Conservation (phyloP, 441 rosid species). For the Dalechampia spathulata region DNA sequence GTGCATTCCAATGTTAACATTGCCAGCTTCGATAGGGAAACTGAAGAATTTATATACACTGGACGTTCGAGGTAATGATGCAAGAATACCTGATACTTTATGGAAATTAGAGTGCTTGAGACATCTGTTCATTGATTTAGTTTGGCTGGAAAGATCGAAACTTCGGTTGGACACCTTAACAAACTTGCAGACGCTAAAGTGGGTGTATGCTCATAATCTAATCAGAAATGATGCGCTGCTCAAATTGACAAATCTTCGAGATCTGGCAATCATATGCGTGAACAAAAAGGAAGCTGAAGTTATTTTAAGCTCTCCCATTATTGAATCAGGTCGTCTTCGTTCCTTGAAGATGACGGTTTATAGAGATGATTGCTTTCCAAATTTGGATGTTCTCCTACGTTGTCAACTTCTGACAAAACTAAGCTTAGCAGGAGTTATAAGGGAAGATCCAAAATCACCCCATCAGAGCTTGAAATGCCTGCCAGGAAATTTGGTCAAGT, state of each 20-base stretch:
- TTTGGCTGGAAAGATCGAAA: not conserved
- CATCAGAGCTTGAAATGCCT: not conserved
- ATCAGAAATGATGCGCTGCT: no score
- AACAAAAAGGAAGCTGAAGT: not conserved
- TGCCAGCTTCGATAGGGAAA: not conserved
- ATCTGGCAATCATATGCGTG: not conserved
- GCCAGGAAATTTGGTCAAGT: not conserved
- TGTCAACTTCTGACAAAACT: conserved; percentile 3
- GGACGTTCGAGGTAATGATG: no score
- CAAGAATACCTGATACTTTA: not conserved
- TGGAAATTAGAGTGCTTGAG: conserved; percentile 8
- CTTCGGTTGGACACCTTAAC: not conserved
- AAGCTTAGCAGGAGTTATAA: not conserved
- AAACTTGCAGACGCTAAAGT: conserved; percentile 1
- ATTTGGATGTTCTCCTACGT: not conserved
- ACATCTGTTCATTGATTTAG: conserved; percentile 1
- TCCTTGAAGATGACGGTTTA: not conserved
- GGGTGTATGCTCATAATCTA: not conserved
- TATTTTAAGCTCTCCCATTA: not conserved
- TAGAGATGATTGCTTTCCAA: not conserved
- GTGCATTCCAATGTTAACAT: no score
- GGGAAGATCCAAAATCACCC: no score
- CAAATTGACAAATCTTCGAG: conserved; percentile 7
- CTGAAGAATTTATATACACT: not conserved
- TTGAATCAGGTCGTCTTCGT: conserved; percentile 1